A percentile compares a stretch with the other conserved stretches of the same genome.
phyloP scores from a whole-genome alignment of 768 basidiomycete species.

The Termitomyces sp. region DNA sequence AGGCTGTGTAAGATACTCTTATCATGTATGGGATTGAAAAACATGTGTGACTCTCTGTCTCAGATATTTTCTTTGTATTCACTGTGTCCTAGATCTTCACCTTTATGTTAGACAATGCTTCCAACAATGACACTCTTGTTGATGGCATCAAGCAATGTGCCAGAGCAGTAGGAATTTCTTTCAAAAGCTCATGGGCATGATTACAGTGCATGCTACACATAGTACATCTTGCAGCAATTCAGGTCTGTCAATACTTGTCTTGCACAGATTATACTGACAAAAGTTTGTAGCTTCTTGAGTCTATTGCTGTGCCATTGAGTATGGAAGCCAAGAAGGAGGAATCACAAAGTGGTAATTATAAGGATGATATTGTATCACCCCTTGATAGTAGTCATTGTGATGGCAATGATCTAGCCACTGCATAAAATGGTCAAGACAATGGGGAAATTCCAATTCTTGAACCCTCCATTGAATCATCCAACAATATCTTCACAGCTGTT shows the following conservation, averaged over 20 bases:
- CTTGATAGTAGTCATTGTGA: background rate
- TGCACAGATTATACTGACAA: background rate
- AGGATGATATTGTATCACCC: constrained; percentile 14
- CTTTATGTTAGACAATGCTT: background rate
- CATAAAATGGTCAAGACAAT: background rate
- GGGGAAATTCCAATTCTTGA: background rate
- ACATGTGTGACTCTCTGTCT: constrained; percentile 8
- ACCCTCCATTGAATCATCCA: background rate
- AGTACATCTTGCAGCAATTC: constrained; percentile 1
- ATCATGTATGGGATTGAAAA: constrained; percentile 20
- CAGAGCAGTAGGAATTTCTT: background rate
- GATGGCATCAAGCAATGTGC: constrained; percentile 1
- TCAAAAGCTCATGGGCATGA: background rate
- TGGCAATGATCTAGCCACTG: background rate
- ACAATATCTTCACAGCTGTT: background rate
- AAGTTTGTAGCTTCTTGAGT: constrained; percentile 25
- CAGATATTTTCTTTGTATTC: background rate
- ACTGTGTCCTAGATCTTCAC: background rate
- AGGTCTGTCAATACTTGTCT: background rate
- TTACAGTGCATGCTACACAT: constrained; percentile 6
- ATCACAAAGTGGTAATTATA: constrained; percentile 14
- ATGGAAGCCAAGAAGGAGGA: constrained; percentile 14
- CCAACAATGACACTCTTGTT: constrained; percentile 7
- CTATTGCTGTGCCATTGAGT: constrained; percentile 20
- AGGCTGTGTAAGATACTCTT: constrained; percentile 23